Evolutionary conservation across 768 basidiomycete species (phyloP).

Genomic region (Termitomyces sp.): DNA sequence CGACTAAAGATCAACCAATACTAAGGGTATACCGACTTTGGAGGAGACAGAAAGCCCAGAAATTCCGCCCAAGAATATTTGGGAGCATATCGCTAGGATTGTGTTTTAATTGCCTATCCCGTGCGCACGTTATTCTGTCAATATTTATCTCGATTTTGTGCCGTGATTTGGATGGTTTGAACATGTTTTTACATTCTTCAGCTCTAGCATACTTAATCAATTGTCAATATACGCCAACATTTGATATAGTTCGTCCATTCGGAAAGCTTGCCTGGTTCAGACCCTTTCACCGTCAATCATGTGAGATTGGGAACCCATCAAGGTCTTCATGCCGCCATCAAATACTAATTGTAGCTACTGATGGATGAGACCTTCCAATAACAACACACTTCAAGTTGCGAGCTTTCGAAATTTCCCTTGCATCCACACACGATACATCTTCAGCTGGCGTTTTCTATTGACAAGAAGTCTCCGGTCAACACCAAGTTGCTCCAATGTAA

Average conservation of each 20-base stretch:
- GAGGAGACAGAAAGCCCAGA: conserved; percentile 63
- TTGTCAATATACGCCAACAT: neutral
- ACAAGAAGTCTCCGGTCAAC: conserved; percentile 87
- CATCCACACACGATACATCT: conserved; percentile 98
- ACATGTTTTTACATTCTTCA: neutral
- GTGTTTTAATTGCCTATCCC: conserved; percentile 38
- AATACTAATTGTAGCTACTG: neutral
- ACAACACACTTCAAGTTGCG: neutral
- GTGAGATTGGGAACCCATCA: too few relatives aligned
- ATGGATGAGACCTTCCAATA: neutral
- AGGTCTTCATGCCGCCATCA: neutral
- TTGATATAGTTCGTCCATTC: neutral
- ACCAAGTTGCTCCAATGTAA: conserved; percentile 79
- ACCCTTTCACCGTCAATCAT: too few relatives aligned
- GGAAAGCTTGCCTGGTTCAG: too few relatives aligned
- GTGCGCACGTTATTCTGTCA: neutral
- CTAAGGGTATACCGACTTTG: conserved; percentile 56
- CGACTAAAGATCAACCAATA: neutral
- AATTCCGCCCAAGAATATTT: conserved; percentile 41
- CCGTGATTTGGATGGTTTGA: neutral
- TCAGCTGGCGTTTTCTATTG: conserved; percentile 89
- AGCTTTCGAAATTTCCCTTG: conserved; percentile 75
- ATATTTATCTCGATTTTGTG: neutral
- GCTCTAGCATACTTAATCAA: too few relatives aligned
- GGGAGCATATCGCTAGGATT: conserved; percentile 41